Conservation (phyloP, 495 filamentous ascomycete species). For the Opeltia flavorubescens region DNA sequence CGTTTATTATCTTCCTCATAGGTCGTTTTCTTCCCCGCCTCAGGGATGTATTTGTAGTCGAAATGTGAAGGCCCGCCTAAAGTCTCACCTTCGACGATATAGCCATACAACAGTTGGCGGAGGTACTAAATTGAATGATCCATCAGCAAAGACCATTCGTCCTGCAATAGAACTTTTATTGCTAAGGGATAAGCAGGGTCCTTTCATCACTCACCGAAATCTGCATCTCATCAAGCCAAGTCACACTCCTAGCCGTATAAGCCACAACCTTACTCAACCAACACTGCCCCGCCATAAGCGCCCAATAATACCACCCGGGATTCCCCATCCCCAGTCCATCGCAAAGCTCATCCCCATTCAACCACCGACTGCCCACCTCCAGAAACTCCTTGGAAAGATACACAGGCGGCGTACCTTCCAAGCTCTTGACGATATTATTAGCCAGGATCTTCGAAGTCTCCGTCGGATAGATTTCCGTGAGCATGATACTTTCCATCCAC, state of each 20-base stretch:
- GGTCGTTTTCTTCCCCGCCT: not conserved
- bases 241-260: no score
- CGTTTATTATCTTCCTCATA: not conserved
- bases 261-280: slow-evolving; percentile 46
- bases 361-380: slow-evolving; percentile 49
- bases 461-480: slow-evolving; percentile 50
- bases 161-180: no score
- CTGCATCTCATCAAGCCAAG: slow-evolving; percentile 39
- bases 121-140: slow-evolving; percentile 16
- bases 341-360: slow-evolving; percentile 51
- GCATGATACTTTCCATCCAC: slow-evolving; percentile 50
- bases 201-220: slow-evolving; percentile 34
- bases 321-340: no score
- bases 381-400: slow-evolving; percentile 50
- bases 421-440: slow-evolving; percentile 57
- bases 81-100: slow-evolving; percentile 32
- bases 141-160: not conserved
- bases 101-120: slow-evolving; percentile 33
- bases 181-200: no score
- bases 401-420: slow-evolving; percentile 47
- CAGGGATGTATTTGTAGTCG: slow-evolving; percentile 4
- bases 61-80: not conserved
- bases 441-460: slow-evolving; percentile 46
- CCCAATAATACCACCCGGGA: slow-evolving; percentile 41
- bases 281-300: slow-evolving; percentile 53